A percentile compares a stretch with the other conserved stretches of the same genome.
Conservation (phyloP, 75 land plant genomes). For the Gnetum montanum region DNA sequence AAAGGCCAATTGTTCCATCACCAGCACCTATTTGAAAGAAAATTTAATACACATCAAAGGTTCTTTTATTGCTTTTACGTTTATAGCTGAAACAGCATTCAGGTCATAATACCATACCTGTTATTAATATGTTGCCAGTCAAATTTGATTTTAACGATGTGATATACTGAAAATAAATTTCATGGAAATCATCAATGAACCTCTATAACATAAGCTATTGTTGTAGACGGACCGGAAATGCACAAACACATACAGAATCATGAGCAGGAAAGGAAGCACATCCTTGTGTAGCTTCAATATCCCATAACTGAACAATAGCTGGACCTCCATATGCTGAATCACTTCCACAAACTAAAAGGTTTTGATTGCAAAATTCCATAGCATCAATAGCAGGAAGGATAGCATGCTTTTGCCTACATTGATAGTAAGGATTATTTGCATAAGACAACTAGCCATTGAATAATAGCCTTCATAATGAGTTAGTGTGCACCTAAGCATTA, state of each 20-base stretch:
- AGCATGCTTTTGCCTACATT: constrained; percentile 9
- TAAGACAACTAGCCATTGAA: too few species aligned
- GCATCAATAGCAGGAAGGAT: constrained; percentile 35
- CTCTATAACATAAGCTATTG: neutral
- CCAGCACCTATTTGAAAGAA: constrained; percentile 27
- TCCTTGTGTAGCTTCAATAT: constrained; percentile 22
- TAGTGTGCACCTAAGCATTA: neutral
- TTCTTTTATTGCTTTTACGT: too few species aligned
- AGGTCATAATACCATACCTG: constrained; percentile 17
- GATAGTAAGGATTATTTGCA: too few species aligned
- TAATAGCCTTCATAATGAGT: neutral
- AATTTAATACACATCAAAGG: neutral
- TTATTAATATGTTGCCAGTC: constrained; percentile 11
- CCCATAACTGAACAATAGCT: constrained; percentile 44
- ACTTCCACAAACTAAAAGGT: constrained; percentile 32
- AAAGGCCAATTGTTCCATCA: constrained; percentile 38
- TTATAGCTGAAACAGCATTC: too few species aligned
- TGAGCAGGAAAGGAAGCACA: constrained; percentile 32
- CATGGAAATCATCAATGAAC: neutral
- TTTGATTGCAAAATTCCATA: constrained; percentile 31
- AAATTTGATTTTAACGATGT: constrained; percentile 32
- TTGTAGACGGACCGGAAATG: neutral
- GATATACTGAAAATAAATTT: constrained; percentile 34
- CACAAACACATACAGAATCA: constrained; percentile 20
- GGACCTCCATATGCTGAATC: constrained; percentile 35